phyloP scores from a whole-genome alignment of 208 protist species.

The Vickermania ingenoplastis region DNA sequence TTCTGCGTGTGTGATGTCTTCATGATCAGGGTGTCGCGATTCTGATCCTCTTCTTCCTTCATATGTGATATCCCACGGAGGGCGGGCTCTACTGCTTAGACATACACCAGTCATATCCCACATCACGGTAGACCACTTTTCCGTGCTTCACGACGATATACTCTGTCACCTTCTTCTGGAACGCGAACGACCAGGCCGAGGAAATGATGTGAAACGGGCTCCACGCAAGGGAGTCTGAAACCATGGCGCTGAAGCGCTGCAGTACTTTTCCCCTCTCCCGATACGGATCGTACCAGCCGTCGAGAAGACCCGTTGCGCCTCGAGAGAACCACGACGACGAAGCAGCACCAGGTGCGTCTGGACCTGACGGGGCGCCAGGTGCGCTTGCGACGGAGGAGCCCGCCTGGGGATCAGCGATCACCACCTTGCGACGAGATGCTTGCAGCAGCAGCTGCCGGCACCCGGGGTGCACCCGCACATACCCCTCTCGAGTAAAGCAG shows the following conservation, averaged over 20 bases:
- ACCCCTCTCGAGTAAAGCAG: constrained; percentile 61
- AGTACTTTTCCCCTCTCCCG: too few relatives aligned
- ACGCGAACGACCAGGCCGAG: constrained; percentile 40
- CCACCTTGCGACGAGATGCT: not conserved
- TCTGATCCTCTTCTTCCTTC: too few relatives aligned
- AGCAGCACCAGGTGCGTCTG: too few relatives aligned
- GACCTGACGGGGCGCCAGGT: not conserved
- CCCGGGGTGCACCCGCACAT: constrained; percentile 49
- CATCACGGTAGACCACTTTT: constrained; percentile 55
- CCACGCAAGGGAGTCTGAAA: not conserved
- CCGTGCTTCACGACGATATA: constrained; percentile 62
- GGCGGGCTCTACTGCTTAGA: constrained; percentile 9
- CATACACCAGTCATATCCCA: constrained; percentile 64
- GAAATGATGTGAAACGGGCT: constrained; percentile 40
- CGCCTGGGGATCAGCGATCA: not conserved
- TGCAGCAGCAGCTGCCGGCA: constrained; percentile 3
- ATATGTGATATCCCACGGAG: too few relatives aligned
- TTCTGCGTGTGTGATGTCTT: too few relatives aligned
- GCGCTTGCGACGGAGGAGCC: not conserved
- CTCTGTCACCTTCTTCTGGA: constrained; percentile 52
- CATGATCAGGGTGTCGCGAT: too few relatives aligned
- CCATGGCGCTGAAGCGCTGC: not conserved
- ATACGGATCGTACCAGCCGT: too few relatives aligned
- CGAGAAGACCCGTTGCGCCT: too few relatives aligned
- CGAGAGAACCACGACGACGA: too few relatives aligned